Evolutionary conservation across 2,329 filamentous ascomycete species (phyloP).

Genomic region (Aspergillus novoparasiticus): DNA sequence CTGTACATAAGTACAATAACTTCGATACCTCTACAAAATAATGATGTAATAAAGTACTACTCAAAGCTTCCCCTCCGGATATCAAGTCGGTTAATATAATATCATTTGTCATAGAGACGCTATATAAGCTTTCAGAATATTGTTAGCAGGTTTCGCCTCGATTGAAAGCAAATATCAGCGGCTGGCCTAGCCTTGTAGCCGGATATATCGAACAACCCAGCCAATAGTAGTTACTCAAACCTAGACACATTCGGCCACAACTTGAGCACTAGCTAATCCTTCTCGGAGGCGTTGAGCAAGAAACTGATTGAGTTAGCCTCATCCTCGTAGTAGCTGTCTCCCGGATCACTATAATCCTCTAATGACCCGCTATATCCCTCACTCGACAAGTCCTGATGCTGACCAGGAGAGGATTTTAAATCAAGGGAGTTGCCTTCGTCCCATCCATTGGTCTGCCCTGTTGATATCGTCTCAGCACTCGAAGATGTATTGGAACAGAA

Average conservation of each 20-base stretch:
- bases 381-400: neutral
- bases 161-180: neutral
- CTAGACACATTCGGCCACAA: neutral
- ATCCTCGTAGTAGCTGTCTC: neutral
- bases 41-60: too few species aligned
- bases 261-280: neutral
- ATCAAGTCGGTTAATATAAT: neutral
- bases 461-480: neutral
- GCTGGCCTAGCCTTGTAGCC: neutral
- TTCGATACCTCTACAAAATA: too few species aligned
- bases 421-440: neutral
- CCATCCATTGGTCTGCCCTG: too few species aligned
- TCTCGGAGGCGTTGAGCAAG: neutral
- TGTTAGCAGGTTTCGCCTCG: neutral
- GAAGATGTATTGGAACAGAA: neutral
- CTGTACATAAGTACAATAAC: too few species aligned
- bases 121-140: neutral
- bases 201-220: neutral
- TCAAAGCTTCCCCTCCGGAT: too few species aligned
- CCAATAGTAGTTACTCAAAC: neutral
- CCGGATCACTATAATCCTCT: neutral
- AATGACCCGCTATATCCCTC: neutral
- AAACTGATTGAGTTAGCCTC: neutral
- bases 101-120: neutral
- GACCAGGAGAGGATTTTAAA: neutral